Evolutionary conservation across 2,329 filamentous ascomycete genomes (phyloP).

Genomic region (Neofusicoccum sp.): DNA sequence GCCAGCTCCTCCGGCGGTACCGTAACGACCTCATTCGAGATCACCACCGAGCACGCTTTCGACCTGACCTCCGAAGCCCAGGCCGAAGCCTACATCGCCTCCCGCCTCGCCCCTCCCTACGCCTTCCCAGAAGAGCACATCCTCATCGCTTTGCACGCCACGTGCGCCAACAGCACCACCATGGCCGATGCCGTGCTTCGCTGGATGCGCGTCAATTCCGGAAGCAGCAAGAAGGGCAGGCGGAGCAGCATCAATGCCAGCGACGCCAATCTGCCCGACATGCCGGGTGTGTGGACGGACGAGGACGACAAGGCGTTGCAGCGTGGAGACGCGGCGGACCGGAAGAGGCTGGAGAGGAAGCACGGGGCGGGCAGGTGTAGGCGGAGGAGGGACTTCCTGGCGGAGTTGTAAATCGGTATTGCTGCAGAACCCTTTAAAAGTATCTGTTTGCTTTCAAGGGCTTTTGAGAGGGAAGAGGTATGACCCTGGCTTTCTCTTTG

Average conservation of each 20-base stretch:
- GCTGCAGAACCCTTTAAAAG: too few species aligned
- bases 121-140: slow-evolving; percentile 1
- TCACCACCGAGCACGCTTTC: neutral
- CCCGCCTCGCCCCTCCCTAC: slow-evolving; percentile 2
- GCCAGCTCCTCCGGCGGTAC: slow-evolving; percentile 6
- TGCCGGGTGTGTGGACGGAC: slow-evolving; percentile 13
- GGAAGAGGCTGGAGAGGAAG: neutral
- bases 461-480: too few species aligned
- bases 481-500: too few species aligned
- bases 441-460: too few species aligned
- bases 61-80: neutral
- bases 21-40: neutral
- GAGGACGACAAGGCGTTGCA: slow-evolving; percentile 1
- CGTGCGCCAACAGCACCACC: neutral
- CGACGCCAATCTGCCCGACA: neutral
- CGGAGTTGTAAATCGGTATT: neutral
- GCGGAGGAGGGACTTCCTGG: slow-evolving; percentile 4
- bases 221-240: neutral
- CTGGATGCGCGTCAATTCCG: slow-evolving; percentile 2
- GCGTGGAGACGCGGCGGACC: neutral
- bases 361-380: slow-evolving; percentile 6
- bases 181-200: neutral
- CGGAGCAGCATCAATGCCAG: neutral
- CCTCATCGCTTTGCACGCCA: slow-evolving; percentile 4
- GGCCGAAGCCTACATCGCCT: neutral